phyloP scores from a whole-genome alignment of 2,329 filamentous ascomycete genomes.

The Talaromyces sp. region DNA sequence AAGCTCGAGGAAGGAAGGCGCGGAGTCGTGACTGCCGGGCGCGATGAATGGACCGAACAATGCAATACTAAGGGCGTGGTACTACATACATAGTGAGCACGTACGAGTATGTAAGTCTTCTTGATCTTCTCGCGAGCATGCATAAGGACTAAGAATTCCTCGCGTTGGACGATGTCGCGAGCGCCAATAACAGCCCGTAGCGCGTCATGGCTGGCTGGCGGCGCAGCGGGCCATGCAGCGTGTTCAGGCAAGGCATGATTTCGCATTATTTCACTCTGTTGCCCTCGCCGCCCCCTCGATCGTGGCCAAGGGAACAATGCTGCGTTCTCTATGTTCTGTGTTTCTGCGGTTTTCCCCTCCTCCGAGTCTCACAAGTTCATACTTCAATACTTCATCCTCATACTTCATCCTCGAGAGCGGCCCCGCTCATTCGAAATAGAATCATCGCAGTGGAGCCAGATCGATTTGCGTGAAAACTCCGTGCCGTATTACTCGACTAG shows the following conservation, averaged over 20 bases:
- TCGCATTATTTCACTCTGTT: no score
- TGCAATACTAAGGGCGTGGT: not conserved
- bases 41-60: not conserved
- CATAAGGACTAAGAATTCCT: slow-evolving; percentile 1
- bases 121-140: not conserved
- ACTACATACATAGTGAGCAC: not conserved
- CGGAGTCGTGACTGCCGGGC: not conserved
- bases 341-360: no score
- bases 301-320: not conserved
- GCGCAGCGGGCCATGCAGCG: slow-evolving; percentile 7
- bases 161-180: slow-evolving; percentile 7
- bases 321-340: not conserved
- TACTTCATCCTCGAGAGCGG: no score
- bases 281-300: not conserved
- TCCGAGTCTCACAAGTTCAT: no score
- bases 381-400: no score
- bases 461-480: not conserved
- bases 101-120: not conserved
- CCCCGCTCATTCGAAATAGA: not conserved
- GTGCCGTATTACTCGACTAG: not conserved
- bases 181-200: slow-evolving; percentile 6
- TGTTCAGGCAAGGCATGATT: slow-evolving; percentile 14
- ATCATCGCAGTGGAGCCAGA: not conserved
- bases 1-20: not conserved
- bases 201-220: slow-evolving; percentile 13